Evolutionary conservation across 805 yeast species (phyloP).

Genomic region (Nakazawaea sp.): DNA sequence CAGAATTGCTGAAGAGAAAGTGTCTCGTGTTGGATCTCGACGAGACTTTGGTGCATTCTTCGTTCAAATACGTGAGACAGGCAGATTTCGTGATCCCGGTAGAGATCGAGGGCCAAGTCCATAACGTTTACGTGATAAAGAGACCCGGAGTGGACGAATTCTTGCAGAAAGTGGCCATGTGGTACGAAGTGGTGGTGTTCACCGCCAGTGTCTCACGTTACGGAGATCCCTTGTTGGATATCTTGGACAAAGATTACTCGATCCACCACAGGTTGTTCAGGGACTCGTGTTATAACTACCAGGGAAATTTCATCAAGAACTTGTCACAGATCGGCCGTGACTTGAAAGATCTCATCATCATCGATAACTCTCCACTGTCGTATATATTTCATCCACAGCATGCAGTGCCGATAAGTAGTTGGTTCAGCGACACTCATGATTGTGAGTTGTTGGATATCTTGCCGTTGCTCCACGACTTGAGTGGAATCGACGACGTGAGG

Average conservation of each 20-base stretch:
- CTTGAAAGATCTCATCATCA: slow-evolving; percentile 72
- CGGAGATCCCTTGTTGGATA: slow-evolving; percentile 92
- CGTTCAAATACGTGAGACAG: slow-evolving; percentile 83
- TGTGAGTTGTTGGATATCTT: slow-evolving; percentile 88
- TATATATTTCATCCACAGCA: slow-evolving; percentile 97
- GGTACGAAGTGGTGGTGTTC: slow-evolving; percentile 93
- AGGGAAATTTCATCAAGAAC: slow-evolving; percentile 92
- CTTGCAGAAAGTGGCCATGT: slow-evolving; percentile 69
- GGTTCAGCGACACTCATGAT: slow-evolving; percentile 98
- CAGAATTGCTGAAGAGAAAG: slow-evolving; percentile 54
- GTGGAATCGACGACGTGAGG: slow-evolving; percentile 81
- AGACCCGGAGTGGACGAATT: slow-evolving; percentile 98
- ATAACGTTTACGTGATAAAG: slow-evolving; percentile 92
- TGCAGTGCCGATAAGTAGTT: slow-evolving; percentile 92
- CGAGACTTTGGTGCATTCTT: slow-evolving; percentile 93
- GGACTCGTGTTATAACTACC: slow-evolving; percentile 89
- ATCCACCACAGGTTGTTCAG: slow-evolving; percentile 91
- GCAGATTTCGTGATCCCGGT: slow-evolving; percentile 98
- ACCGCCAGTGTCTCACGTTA: slow-evolving; percentile 94
- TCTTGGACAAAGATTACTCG: slow-evolving; percentile 65
- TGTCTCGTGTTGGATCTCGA: slow-evolving; percentile 90
- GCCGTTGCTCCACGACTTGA: slow-evolving; percentile 83
- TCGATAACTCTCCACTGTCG: slow-evolving; percentile 98
- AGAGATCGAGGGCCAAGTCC: slow-evolving; percentile 87
- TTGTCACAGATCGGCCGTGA: slow-evolving; percentile 94